These are phyloP conservation scores for Kondoa subrosea DNA, from an alignment of 768 basidiomycete species.

Conservation along the genomic window DNA sequence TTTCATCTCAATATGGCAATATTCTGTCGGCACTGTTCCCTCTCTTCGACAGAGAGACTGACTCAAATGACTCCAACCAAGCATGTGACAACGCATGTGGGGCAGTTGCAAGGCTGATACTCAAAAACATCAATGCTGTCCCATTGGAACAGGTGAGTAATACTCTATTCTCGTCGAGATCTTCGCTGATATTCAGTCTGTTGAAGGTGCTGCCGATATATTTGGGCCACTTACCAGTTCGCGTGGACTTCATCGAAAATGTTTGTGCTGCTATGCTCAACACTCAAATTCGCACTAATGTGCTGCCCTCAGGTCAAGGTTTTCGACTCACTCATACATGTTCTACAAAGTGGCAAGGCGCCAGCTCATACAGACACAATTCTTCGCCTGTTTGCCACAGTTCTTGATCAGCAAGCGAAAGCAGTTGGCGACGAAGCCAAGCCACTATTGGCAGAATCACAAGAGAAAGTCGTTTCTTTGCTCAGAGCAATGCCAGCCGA, in stretches of 20 bases:
- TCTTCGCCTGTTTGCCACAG: not conserved
- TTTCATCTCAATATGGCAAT: conserved; percentile 59
- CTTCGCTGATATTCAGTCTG: conserved; percentile 58
- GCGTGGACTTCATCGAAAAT: conserved; percentile 6
- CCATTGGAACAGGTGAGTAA: conserved; percentile 62
- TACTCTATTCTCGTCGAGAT: conserved; percentile 22
- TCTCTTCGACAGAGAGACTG: conserved; percentile 51
- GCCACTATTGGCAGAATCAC: conserved; percentile 2
- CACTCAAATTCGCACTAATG: not conserved
- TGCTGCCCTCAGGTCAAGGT: conserved; percentile 2
- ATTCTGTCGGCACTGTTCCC: conserved; percentile 65
- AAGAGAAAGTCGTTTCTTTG: not conserved
- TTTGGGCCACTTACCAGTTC: not conserved
- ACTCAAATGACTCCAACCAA: conserved; percentile 52
- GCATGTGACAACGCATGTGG: conserved; percentile 95
- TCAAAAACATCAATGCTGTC: conserved; percentile 56
- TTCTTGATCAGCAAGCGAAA: not conserved
- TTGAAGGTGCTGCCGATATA: not conserved
- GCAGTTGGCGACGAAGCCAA: not conserved
- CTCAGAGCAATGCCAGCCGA: not conserved
- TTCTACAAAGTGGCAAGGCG: not conserved
- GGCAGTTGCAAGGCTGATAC: conserved; percentile 70
- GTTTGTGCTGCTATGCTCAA: not conserved
- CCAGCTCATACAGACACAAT: not conserved
- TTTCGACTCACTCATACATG: not conserved